Conservation (phyloP, 805 yeast genomes). For the Isabelozyma gotoi region DNA sequence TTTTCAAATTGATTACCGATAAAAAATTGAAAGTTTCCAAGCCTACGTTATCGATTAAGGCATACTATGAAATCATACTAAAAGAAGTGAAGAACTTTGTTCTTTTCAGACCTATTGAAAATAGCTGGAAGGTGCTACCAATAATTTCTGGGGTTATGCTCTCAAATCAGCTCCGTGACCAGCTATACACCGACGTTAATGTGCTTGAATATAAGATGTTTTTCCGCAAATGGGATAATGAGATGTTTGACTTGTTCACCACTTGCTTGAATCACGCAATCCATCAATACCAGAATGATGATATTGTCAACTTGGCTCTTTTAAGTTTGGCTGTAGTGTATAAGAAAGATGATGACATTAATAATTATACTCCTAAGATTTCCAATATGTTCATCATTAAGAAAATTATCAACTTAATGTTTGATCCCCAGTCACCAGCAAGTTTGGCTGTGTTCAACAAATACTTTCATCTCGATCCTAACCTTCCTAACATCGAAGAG, state of each 20-base stretch:
- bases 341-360: conserved; percentile 21
- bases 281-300: conserved; percentile 17
- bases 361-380: conserved; percentile 17
- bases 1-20: conserved; percentile 44
- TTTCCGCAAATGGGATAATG: conserved; percentile 35
- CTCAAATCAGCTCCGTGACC: conserved; percentile 34
- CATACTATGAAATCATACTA: conserved; percentile 39
- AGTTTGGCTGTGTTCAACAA: conserved; percentile 11
- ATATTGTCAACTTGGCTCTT: conserved; percentile 29
- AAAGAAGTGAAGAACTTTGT: conserved; percentile 35
- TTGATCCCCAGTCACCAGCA: conserved; percentile 9
- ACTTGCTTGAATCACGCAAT: conserved; percentile 23
- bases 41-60: conserved; percentile 47
- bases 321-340: conserved; percentile 33
- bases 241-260: conserved; percentile 26
- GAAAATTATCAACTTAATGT: conserved; percentile 18
- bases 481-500: conserved; percentile 10
- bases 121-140: conserved; percentile 50
- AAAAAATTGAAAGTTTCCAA: conserved; percentile 46
- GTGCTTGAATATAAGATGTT: conserved; percentile 27
- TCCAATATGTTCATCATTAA: conserved; percentile 16
- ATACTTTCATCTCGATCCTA: conserved; percentile 13
- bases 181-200: conserved; percentile 27
- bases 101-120: conserved; percentile 22
- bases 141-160: conserved; percentile 45